phyloP scores from a whole-genome alignment of 306 rosid genomes.

The Abrus pulchellus region DNA sequence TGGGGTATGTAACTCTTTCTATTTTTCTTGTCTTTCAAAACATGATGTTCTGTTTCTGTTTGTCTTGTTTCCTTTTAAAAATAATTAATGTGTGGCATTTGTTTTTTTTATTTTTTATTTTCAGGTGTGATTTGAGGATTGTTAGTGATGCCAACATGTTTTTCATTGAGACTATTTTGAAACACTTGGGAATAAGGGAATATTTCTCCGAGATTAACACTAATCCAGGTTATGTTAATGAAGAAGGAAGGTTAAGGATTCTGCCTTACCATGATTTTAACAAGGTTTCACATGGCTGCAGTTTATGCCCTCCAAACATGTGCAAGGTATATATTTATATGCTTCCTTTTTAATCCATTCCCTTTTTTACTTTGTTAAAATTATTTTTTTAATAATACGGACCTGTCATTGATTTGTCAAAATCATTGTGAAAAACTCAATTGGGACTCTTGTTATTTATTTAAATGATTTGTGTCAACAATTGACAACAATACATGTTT shows the following conservation, averaged over 20 bases:
- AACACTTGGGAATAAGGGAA: conserved; percentile 70
- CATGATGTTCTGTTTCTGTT: background rate
- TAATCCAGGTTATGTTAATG: conserved; percentile 70
- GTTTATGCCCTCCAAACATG: conserved; percentile 83
- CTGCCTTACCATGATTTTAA: conserved; percentile 68
- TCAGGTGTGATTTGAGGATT: conserved; percentile 84
- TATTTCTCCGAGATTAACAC: conserved; percentile 80
- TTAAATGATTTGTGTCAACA: background rate
- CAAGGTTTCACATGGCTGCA: conserved; percentile 67
- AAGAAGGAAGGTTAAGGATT: conserved; percentile 70
- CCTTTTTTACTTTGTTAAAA: background rate
- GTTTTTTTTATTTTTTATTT: background rate
- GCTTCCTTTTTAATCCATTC: background rate
- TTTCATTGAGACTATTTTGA: conserved; percentile 75
- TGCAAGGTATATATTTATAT: conserved; percentile 69
- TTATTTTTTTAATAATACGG: background rate
- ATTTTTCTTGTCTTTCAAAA: background rate
- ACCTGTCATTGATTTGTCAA: background rate
- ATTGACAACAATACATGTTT: background rate
- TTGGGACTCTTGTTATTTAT: background rate
- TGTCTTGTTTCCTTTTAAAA: background rate
- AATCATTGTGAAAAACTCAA: background rate
- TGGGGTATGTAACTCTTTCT: conserved; percentile 51
- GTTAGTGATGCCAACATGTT: conserved; percentile 83
- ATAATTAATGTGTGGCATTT: conserved; percentile 19